These are phyloP conservation scores for Wickerhamia fluorescens DNA, from an alignment of 805 yeast genomes.

Conservation along the genomic window DNA sequence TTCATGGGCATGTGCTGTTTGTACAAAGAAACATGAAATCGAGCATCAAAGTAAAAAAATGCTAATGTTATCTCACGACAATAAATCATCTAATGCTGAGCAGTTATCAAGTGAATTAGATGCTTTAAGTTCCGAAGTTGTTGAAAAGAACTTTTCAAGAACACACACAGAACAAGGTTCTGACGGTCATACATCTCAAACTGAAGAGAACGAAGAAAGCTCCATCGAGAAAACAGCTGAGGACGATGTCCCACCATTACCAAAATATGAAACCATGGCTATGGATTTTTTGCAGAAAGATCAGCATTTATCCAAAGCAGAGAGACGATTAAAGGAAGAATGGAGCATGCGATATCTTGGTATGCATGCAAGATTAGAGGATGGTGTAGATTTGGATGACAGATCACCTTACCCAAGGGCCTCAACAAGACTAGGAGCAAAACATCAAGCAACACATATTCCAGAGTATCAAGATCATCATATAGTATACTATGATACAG, in stretches of 20 bases:
- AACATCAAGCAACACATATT: conserved; percentile 63
- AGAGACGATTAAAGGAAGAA: conserved; percentile 54
- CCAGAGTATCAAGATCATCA: conserved; percentile 55
- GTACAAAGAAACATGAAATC: conserved; percentile 54
- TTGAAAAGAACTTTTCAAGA: conserved; percentile 1
- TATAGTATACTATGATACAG: conserved; percentile 56
- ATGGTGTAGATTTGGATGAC: conserved; percentile 70
- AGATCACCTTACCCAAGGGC: conserved; percentile 73
- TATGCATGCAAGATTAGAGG: conserved; percentile 64
- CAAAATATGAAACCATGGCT: conserved; percentile 54
- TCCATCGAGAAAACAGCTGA: conserved; percentile 1
- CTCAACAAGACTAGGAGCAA: conserved; percentile 66
- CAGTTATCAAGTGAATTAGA: conserved; percentile 21
- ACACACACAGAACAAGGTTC: neutral
- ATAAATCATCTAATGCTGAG: conserved; percentile 31
- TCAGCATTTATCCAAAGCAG: conserved; percentile 27
- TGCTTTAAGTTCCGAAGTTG: conserved; percentile 7
- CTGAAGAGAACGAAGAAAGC: conserved; percentile 5
- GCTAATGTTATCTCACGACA: conserved; percentile 36
- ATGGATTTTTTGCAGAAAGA: conserved; percentile 46
- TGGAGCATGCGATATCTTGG: conserved; percentile 83
- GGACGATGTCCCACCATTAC: conserved; percentile 18
- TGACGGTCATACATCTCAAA: neutral
- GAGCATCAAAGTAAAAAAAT: conserved; percentile 32
- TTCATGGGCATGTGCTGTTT: conserved; percentile 82